Base-by-base conservation (phyloP, 163 green algal genomes). In the Chlamydomonas reinhardtii region DNA sequence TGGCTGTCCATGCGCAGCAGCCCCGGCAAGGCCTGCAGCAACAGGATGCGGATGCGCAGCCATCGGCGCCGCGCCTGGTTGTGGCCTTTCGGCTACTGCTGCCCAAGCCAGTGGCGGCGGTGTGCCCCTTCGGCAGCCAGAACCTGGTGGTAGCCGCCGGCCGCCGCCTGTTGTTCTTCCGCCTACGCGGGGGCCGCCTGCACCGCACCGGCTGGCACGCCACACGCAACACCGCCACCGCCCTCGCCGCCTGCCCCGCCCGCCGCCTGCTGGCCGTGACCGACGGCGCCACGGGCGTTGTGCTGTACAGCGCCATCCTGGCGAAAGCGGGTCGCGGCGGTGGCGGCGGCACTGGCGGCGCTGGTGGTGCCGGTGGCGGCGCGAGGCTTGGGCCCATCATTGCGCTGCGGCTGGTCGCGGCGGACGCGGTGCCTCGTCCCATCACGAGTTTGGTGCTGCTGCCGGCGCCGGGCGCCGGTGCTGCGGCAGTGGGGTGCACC, bases 401-500 rank as follows among this genome's bases (percentile, higher is more conserved):
- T 16, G 68, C 34, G 43, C 72, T 87, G 39, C 37, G 39, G 61
- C 17, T 87, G 16, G 59, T 87, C 27, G 82, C 82, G 0, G 82
- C 71, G 2, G 82, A 87, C 43, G 14, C 61, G 0, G 61, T 87
- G 15, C 17, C 43, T 34, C 73, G 82, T 2, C 61, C 71, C 37
- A 39, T 87, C 8, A 87, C 82, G 25, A 82, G 72, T 31, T 29
- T 87, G n/a, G 39, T 76, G 39, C 72, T 87, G 39, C 71, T 87
- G 72, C 82, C 82, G 61, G 61, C 72, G 72, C 37, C 59, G 37
- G n/a, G n/a, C n/a, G n/a, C n/a, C n/a, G n/a, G n/a, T n/a, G n/a
- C n/a, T n/a, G n/a, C n/a, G n/a, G n/a, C n/a, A n/a, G n/a, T n/a
- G n/a, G n/a, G n/a, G n/a, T n/a, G n/a, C n/a, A n/a, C n/a, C n/a